Evolutionary conservation across 2,329 filamentous ascomycete genomes (phyloP).

Genomic region (Exophiala aquamarina): DNA sequence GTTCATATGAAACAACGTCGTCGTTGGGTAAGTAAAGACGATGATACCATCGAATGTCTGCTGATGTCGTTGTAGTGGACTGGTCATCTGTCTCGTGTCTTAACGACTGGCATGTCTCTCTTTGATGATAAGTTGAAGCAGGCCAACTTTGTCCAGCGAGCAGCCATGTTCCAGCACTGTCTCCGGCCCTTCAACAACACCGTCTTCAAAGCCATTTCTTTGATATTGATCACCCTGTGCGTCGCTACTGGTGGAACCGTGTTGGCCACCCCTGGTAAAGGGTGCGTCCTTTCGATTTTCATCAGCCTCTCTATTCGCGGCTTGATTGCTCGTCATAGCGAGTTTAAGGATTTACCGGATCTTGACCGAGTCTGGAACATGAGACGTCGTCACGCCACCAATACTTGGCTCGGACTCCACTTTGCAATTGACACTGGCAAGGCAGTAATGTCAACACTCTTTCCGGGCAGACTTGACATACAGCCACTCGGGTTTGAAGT

Average conservation of each 20-base stretch:
- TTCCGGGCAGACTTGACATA: constrained; percentile 2
- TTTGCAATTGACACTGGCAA: constrained; percentile 21
- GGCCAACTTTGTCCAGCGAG: constrained; percentile 14
- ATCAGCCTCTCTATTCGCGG: constrained; percentile 4
- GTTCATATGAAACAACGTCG: constrained; percentile 40
- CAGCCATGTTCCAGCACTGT: constrained; percentile 23
- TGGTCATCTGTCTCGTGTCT: constrained; percentile 18
- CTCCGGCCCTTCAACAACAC: constrained; percentile 22
- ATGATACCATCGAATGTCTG: constrained; percentile 39
- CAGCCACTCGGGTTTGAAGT: constrained; percentile 18
- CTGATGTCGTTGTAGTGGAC: constrained; percentile 18
- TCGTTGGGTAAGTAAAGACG: constrained; percentile 41
- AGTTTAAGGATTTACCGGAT: constrained; percentile 1
- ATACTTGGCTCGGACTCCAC: constrained; percentile 22
- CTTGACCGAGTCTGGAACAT: constrained; percentile 8
- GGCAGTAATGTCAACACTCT: constrained; percentile 10
- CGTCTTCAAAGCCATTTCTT: constrained; percentile 11
- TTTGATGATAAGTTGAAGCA: constrained; percentile 5
- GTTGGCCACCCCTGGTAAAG: constrained; percentile 10
- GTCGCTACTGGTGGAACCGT: constrained; percentile 10
- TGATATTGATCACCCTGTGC: constrained; percentile 9
- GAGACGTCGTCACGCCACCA: constrained; percentile 17
- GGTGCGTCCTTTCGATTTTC: constrained; percentile 9
- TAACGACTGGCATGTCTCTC: constrained; percentile 14
- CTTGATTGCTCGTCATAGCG: constrained; percentile 1